These are phyloP conservation scores for Bretziella fagacearum DNA, from an alignment of 2,329 filamentous ascomycete species.

Conservation along the genomic window DNA sequence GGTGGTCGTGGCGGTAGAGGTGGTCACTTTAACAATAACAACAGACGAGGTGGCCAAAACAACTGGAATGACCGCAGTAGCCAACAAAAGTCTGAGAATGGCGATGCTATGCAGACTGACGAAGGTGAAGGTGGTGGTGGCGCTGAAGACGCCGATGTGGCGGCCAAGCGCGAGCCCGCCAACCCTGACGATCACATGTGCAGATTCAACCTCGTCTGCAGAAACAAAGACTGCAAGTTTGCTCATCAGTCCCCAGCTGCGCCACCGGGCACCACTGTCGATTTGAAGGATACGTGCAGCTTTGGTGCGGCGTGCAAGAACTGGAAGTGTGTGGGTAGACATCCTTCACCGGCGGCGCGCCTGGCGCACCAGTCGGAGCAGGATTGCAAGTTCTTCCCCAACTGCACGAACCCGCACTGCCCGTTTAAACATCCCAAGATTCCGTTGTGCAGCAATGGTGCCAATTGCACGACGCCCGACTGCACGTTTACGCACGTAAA, in stretches of 20 bases:
- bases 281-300: conserved; percentile 62
- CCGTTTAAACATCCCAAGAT: conserved; percentile 77
- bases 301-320: conserved; percentile 93
- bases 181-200: conserved; percentile 56
- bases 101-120: conserved; percentile 23
- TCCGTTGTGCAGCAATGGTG: conserved; percentile 80
- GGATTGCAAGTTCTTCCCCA: conserved; percentile 81
- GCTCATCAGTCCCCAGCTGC: conserved; percentile 90
- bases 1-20: conserved; percentile 43
- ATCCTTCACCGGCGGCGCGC: conserved; percentile 77
- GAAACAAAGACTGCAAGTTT: conserved; percentile 77
- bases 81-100: conserved; percentile 18
- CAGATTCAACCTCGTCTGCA: conserved; percentile 78
- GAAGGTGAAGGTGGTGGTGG: conserved; percentile 19
- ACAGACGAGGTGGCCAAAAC: conserved; percentile 31
- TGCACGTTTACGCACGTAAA: conserved; percentile 86
- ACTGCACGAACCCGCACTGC: conserved; percentile 76
- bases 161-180: conserved; percentile 34
- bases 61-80: conserved; percentile 22
- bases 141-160: conserved; percentile 48
- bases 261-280: conserved; percentile 57
- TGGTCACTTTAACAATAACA: conserved; percentile 36
- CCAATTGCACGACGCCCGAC: conserved; percentile 60
- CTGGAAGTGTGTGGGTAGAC: conserved; percentile 76
- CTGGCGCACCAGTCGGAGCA: conserved; percentile 63